Base-by-base conservation (phyloP, 164 flowering plant species). In the Warburgia ugandensis region DNA sequence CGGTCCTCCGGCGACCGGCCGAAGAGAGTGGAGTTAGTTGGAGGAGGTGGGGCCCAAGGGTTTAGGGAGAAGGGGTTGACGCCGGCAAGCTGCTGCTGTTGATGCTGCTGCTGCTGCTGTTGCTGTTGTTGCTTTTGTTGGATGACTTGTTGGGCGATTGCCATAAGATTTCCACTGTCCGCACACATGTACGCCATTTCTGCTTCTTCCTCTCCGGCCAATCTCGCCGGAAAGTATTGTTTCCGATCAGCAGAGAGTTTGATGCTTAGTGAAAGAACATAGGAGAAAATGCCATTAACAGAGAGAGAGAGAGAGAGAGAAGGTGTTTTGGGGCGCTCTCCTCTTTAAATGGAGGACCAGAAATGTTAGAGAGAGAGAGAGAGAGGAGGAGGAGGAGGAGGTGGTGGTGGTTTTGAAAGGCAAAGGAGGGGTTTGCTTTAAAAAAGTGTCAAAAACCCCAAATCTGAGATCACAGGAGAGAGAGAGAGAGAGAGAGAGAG, bases 131-230 rank as follows among this genome's bases (percentile, higher is more conserved):
- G 95, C 55, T 90, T 76, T 45, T 86, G 97, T 32, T 86, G 73
- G 42, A 91, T 84, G 27, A 92, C 84, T 73, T 92, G 98, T 32
- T 92, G 94, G 2, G 96, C 98, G 3, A 92, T 82, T 14, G 98
- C 98, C 98, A 92, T 92, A 45, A 92, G 77, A 48, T 92, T 87
- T 25, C 96, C 98, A 61, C 89, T 92, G 68, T 92, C 98, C 4
- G 91, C 73, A 30, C 98, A 85, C 89, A 81, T 83, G 62, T 80
- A 79, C 29, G 94, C 95, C 97, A 90, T 90, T 66, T 40, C 21
- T 39, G 25, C 30, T 29, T 28, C 30, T 7, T 14, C 0, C 31
- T 46, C 23, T 42, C 48, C 48, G 46, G 33, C 43, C 29, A 36
- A 23, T 29, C 46, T 29, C 46, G n/a, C 56, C 56, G 56, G 35